phyloP scores from a whole-genome alignment of 495 filamentous ascomycete species.

The Alectoria sarmentosa region DNA sequence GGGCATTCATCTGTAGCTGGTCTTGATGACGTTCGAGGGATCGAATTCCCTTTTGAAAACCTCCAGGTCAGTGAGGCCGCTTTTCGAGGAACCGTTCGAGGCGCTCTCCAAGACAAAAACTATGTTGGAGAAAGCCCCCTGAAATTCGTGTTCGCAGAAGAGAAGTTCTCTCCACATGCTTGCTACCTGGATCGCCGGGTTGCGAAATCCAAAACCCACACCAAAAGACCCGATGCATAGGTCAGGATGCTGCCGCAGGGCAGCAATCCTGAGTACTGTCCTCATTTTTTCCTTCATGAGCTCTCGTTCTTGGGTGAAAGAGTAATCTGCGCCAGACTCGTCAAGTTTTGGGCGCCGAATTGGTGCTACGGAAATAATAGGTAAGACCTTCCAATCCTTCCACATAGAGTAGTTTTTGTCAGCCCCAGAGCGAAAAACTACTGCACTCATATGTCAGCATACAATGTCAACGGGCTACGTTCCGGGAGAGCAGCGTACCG shows the following conservation, averaged over 20 bases:
- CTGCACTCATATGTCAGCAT: constrained; percentile 25
- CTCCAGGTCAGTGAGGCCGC: constrained; percentile 32
- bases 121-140: constrained; percentile 58
- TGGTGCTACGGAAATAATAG: constrained; percentile 64
- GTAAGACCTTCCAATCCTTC: constrained; percentile 42
- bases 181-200: constrained; percentile 60
- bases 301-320: constrained; percentile 59
- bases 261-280: constrained; percentile 59
- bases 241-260: constrained; percentile 47
- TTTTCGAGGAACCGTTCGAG: constrained; percentile 24
- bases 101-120: constrained; percentile 60
- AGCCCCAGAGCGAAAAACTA: constrained; percentile 47
- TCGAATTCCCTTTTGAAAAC: constrained; percentile 36
- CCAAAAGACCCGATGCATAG: constrained; percentile 67
- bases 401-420: constrained; percentile 38
- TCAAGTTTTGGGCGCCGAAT: constrained; percentile 64
- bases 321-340: constrained; percentile 55
- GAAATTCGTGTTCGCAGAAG: constrained; percentile 56
- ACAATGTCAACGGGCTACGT: not conserved
- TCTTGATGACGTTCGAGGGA: constrained; percentile 33
- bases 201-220: constrained; percentile 59
- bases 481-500: constrained; percentile 37
- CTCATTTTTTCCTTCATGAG: constrained; percentile 67
- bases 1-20: constrained; percentile 19
- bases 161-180: constrained; percentile 61